A percentile compares a stretch with the other conserved stretches of the same genome.
Conservation (phyloP, 352 stramenopile species). For the Elongisporangium prolatum region DNA sequence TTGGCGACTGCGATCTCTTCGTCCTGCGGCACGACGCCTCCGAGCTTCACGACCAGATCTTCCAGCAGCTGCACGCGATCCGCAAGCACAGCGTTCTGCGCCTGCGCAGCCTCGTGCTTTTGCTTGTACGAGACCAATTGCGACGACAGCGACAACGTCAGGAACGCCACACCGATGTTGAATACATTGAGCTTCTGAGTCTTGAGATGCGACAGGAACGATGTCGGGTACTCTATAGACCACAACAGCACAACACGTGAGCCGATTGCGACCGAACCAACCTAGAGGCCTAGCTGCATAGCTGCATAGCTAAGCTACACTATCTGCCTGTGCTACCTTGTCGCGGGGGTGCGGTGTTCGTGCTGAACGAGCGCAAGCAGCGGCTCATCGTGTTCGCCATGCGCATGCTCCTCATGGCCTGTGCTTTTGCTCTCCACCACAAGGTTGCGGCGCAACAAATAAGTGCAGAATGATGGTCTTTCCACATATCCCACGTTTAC, state of each 20-base stretch:
- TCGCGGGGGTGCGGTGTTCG: background rate
- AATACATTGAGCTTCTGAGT: slow-evolving; percentile 84
- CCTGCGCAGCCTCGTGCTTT: slow-evolving; percentile 31
- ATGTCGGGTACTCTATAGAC: slow-evolving; percentile 65
- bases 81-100: slow-evolving; percentile 34
- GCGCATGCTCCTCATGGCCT: background rate
- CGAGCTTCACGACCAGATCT: slow-evolving; percentile 56
- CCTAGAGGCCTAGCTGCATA: background rate
- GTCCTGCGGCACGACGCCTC: slow-evolving; percentile 50
- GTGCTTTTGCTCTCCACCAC: background rate
- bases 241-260: background rate
- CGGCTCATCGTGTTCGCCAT: background rate
- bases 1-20: slow-evolving; percentile 29
- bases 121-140: slow-evolving; percentile 79
- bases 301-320: no score
- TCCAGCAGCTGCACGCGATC: slow-evolving; percentile 53
- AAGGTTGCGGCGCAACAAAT: background rate
- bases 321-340: background rate
- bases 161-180: slow-evolving; percentile 78
- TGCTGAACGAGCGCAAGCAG: background rate
- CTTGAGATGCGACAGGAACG: slow-evolving; percentile 71
- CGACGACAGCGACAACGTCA: slow-evolving; percentile 82
- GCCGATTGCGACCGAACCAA: background rate
- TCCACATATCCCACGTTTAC: background rate
- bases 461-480: background rate